Evolutionary conservation across 805 yeast genomes (phyloP).

Genomic region (Grigorovia transvaalensis): DNA sequence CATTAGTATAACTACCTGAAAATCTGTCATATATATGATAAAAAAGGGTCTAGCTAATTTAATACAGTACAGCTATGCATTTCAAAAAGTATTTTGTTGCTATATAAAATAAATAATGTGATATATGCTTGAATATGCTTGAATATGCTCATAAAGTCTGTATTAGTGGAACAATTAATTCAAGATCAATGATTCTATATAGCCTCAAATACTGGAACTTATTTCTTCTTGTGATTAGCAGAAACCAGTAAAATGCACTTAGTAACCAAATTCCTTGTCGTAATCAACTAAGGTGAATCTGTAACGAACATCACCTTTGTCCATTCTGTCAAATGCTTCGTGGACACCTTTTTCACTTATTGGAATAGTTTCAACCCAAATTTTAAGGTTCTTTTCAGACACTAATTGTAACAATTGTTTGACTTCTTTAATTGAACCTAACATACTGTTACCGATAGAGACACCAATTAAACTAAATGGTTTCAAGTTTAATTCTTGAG

Average conservation of each 20-base stretch:
- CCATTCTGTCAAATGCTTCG: slow-evolving; percentile 39
- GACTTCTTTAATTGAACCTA: slow-evolving; percentile 40
- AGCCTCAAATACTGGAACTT: neutral
- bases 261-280: slow-evolving; percentile 28
- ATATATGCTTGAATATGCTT: too few relatives aligned
- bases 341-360: slow-evolving; percentile 36
- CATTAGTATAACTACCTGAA: too few relatives aligned
- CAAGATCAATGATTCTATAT: neutral
- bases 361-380: slow-evolving; percentile 45
- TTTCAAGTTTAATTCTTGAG: slow-evolving; percentile 7
- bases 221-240: too few relatives aligned
- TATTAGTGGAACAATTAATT: too few relatives aligned
- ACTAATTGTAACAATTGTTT: slow-evolving; percentile 40
- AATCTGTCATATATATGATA: too few relatives aligned
- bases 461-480: slow-evolving; percentile 19
- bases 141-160: too few relatives aligned
- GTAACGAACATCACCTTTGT: slow-evolving; percentile 42
- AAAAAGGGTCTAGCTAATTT: too few relatives aligned
- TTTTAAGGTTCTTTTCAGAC: slow-evolving; percentile 36
- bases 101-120: too few relatives aligned
- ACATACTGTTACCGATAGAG: slow-evolving; percentile 24
- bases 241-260: neutral
- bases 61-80: too few relatives aligned
- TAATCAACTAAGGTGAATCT: slow-evolving; percentile 44
- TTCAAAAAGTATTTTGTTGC: too few relatives aligned